Evolutionary conservation across 345 rosid genomes (phyloP), one percentile per base, ranked within the genome.

Genomic region (Brassica juncea): DNA sequence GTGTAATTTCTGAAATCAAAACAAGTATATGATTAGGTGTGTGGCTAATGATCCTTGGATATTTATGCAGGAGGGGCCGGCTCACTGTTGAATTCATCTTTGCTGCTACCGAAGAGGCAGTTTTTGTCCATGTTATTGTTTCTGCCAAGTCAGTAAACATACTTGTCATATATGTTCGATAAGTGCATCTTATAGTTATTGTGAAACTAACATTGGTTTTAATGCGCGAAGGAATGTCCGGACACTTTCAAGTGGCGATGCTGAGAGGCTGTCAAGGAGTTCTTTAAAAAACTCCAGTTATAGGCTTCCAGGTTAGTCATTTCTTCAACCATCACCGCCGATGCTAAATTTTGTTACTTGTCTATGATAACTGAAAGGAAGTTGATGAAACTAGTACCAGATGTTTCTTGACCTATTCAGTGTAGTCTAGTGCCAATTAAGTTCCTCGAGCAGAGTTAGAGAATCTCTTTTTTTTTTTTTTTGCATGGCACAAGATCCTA

Each of bases 51-150:
- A 68, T 76, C 63, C 11, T 55, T 16, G 75, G 49, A 52, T 70
- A 23, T 52, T 82, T 82, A 73, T 85, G 83, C 88, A 95, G 99
- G 93, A 91, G 89, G 87, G 97, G 97, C 64, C 97, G 85, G 62
- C 97, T 92, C 58, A 87, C 91, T 5, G 81, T 90, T 74, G 99
- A 95, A 85, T 91, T 95, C 84, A 81, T 93, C 76, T 95, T 95
- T 88, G 87, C 99, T 85, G 98, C 99, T 35, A 89, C 97, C 14
- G 94, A 90, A 80, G 99, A 95, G 85, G 91, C 98, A 8, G 86
- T 95, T 74, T 92, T 88, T 85, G 93, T 90, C 71, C 99, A 93
- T 86, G 97, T 84, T 68, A 80, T 91, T 76, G 83, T 93, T 74
- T 90, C 97, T 39, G 94, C 99, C 84, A 95, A 93, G 99, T 92